Conservation (phyloP, 805 yeast genomes). For the Huiozyma sinensis region DNA sequence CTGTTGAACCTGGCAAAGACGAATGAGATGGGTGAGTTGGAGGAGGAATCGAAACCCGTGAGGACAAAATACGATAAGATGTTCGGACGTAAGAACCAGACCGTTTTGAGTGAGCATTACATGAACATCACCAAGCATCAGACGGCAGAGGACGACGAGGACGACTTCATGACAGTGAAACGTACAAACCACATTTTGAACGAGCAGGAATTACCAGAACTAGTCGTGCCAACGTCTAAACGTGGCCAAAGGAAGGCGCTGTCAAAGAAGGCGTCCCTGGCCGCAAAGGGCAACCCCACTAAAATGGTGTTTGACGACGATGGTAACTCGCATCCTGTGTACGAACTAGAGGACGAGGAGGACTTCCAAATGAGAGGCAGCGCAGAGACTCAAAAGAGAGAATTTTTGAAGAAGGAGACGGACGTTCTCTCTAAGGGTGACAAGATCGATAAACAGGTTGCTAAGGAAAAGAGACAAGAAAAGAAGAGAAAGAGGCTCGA, state of each 20-base stretch:
- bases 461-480: conserved; percentile 68
- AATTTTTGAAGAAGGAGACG: conserved; percentile 57
- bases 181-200: conserved; percentile 62
- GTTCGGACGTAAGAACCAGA: conserved; percentile 92
- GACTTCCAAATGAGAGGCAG: conserved; percentile 67
- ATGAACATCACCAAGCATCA: conserved; percentile 49
- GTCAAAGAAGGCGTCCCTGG: conserved; percentile 65
- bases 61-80: conserved; percentile 88
- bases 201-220: conserved; percentile 55
- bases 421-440: conserved; percentile 64
- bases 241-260: conserved; percentile 78
- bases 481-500: conserved; percentile 86
- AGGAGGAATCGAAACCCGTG: conserved; percentile 31
- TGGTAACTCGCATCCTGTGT: conserved; percentile 82
- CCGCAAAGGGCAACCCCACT: conserved; percentile 55
- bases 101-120: conserved; percentile 83
- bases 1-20: conserved; percentile 45
- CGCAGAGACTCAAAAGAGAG: conserved; percentile 54
- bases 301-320: conserved; percentile 89
- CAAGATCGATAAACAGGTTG: conserved; percentile 63
- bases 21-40: conserved; percentile 54
- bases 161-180: conserved; percentile 73
- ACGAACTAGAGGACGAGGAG: conserved; percentile 83
- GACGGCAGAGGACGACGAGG: conserved; percentile 41
- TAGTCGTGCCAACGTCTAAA: conserved; percentile 61